Evolutionary conservation across 352 stramenopile genomes (phyloP), one percentile per base, ranked within the genome.

Genomic region (Phytophthora macrochlamydospora): DNA sequence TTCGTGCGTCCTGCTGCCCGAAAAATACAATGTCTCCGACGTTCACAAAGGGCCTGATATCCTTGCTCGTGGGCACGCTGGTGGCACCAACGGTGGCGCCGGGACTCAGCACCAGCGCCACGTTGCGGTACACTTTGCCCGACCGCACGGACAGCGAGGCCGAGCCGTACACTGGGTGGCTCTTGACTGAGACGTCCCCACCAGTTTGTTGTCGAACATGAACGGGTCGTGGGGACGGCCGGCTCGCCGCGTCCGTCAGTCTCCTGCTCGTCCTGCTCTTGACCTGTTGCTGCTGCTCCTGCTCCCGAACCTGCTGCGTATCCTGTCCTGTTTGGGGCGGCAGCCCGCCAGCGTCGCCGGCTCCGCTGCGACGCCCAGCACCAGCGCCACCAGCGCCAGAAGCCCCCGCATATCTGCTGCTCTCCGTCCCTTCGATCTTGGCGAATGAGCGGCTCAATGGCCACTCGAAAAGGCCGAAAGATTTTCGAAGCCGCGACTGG

Each of bases 191-290:
- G 12, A 85, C 76, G 46, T 85, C 69, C 1, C 81, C 6, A 90
- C 73, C 48, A 90, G 73, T n/a, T 80, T 78, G 33, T 87, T 90
- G 50, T 90, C 81, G 58, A 85, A 85, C 70, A 85, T 85, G 59
- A 85, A 82, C 0, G 76, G 76, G 53, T 85, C 73, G 7, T 71
- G 67, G 76, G 28, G 67, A 75, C 31, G 76, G 73, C 67, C 76
- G 40, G 40, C 18, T 40, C 9, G 35, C 35, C 6, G 35, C 35
- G 35, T 11, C 9, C 6, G 35, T 11, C 9, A 40, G 35, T 40
- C 9, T 40, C 35, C 35, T 40, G 35, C 35, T 40, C 35, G 35
- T 40, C 35, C 35, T 40, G 35, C 6, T 6, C 35, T 40, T 11
- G 35, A 11, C 35, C 35, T 40, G 35, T 40, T 40, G 35, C 9